phyloP scores from a whole-genome alignment of 192 early-diverging fungal genomes.

The Spizellomyces sp. region DNA sequence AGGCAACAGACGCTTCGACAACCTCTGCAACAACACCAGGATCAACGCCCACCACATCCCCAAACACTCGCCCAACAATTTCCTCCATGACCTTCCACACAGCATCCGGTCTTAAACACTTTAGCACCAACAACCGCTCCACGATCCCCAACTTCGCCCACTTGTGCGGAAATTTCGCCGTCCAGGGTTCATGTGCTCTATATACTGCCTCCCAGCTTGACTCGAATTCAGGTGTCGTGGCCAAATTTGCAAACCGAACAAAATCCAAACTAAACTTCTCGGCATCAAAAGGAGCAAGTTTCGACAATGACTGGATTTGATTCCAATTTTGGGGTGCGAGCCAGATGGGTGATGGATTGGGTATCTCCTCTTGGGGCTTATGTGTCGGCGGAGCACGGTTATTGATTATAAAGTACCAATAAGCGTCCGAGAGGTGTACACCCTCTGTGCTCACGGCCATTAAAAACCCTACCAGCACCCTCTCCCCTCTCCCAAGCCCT shows the following conservation, averaged over 20 bases:
- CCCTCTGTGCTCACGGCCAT: too few relatives aligned
- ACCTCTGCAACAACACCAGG: conserved; percentile 14
- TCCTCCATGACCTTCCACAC: conserved; percentile 26
- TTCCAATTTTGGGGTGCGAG: not conserved
- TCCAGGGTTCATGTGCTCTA: conserved; percentile 26
- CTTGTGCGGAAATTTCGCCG: conserved; percentile 15
- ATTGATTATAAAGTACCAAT: too few relatives aligned
- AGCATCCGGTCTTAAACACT: conserved; percentile 32
- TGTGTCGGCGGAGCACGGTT: too few relatives aligned
- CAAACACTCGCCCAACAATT: conserved; percentile 21
- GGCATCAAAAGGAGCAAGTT: conserved; percentile 3
- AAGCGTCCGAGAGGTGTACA: too few relatives aligned
- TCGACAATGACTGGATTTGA: too few relatives aligned
- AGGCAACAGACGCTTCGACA: not conserved
- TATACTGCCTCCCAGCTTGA: conserved; percentile 38
- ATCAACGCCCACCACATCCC: not conserved
- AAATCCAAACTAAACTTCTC: conserved; percentile 35
- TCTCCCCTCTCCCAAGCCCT: too few relatives aligned
- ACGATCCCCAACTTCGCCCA: conserved; percentile 30
- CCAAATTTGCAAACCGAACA: conserved; percentile 29
- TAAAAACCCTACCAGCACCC: too few relatives aligned
- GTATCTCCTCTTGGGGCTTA: too few relatives aligned
- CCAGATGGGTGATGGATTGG: too few relatives aligned
- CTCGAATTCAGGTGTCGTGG: conserved; percentile 32
- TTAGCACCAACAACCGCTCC: conserved; percentile 28